Percentiles rank a stretch among this genome's conserved stretches.
Evolutionary conservation across 371 early-diverging fungal species (phyloP).

Genomic region (Coemansia sp.): DNA sequence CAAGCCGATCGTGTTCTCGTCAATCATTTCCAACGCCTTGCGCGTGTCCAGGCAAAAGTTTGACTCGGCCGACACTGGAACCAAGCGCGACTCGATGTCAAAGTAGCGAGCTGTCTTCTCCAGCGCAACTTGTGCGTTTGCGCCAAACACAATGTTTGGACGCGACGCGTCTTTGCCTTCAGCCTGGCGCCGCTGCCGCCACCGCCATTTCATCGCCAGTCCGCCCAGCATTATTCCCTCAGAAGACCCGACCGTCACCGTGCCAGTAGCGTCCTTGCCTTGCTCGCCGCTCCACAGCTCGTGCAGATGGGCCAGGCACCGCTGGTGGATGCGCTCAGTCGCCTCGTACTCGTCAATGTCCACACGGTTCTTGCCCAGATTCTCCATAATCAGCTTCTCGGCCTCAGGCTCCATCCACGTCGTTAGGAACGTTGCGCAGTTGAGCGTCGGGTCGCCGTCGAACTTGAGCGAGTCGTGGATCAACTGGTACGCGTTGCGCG

Average conservation of each 20-base stretch:
- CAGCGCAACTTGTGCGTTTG: slow-evolving; percentile 70
- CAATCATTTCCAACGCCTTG: slow-evolving; percentile 60
- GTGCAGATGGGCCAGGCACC: slow-evolving; percentile 72
- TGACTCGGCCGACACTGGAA: slow-evolving; percentile 59
- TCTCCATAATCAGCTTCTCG: slow-evolving; percentile 68
- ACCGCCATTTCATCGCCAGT: slow-evolving; percentile 71
- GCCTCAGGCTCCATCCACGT: slow-evolving; percentile 79
- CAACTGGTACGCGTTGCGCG: slow-evolving; percentile 60
- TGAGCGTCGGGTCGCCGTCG: slow-evolving; percentile 69
- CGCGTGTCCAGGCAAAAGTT: slow-evolving; percentile 60
- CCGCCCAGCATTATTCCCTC: slow-evolving; percentile 74
- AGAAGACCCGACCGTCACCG: slow-evolving; percentile 68
- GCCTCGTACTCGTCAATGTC: slow-evolving; percentile 73
- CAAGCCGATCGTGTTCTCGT: slow-evolving; percentile 80
- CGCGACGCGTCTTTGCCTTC: slow-evolving; percentile 60
- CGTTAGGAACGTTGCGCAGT: slow-evolving; percentile 74
- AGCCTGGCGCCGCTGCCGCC: slow-evolving; percentile 60
- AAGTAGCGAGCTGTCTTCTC: slow-evolving; percentile 70
- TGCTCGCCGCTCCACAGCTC: slow-evolving; percentile 63
- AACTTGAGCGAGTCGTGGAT: slow-evolving; percentile 66
- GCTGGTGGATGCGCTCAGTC: slow-evolving; percentile 60
- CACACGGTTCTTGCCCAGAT: slow-evolving; percentile 69
- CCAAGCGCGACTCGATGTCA: slow-evolving; percentile 68
- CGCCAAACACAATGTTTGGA: slow-evolving; percentile 71
- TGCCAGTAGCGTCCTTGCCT: slow-evolving; percentile 58